Percentiles rank a stretch among this genome's conserved stretches.
Evolutionary conservation across 306 rosid genomes (phyloP).

Genomic region (Prunus mume): DNA sequence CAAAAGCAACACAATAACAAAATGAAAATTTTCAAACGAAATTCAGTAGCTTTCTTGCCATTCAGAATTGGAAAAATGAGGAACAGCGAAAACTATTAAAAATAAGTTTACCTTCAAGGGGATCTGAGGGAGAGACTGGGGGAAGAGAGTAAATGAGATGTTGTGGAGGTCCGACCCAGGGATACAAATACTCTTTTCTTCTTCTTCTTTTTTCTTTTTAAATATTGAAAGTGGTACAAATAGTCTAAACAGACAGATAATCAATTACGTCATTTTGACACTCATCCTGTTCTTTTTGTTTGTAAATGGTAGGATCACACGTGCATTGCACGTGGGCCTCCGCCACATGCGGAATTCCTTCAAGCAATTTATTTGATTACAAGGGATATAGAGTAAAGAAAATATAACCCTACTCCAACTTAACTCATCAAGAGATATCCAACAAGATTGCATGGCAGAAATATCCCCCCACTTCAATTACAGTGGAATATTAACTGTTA

Average conservation of each 20-base stretch:
- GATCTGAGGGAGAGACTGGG: background rate
- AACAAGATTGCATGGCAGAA: background rate
- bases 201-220: too few relatives aligned
- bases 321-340: background rate
- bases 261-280: background rate
- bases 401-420: background rate
- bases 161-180: background rate
- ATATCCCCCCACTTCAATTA: background rate
- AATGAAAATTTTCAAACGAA: background rate
- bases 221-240: too few relatives aligned
- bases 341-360: background rate
- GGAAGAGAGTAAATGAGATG: background rate
- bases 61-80: background rate
- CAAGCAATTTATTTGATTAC: background rate
- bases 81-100: background rate
- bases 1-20: background rate
- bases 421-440: background rate
- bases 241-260: background rate
- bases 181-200: too few relatives aligned
- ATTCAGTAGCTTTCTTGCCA: background rate
- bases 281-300: too few relatives aligned
- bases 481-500: background rate
- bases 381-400: background rate
- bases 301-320: background rate
- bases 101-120: slow-evolving; percentile 3